These are phyloP conservation scores for Paspalum notatum DNA, from an alignment of 176 grass and related monocot species.

Conservation along the genomic window DNA sequence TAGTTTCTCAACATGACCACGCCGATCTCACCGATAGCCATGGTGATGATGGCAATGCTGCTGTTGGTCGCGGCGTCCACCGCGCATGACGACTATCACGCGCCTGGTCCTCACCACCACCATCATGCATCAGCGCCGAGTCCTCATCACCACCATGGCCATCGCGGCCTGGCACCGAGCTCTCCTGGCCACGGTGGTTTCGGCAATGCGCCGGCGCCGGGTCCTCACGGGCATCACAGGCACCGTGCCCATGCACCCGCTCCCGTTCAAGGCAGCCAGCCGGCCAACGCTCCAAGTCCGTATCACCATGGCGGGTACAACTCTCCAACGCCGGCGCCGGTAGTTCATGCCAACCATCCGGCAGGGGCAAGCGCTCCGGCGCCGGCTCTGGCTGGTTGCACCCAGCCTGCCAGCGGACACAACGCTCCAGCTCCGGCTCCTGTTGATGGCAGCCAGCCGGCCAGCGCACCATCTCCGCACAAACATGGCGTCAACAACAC, in stretches of 20 bases:
- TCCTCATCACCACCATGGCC: not conserved
- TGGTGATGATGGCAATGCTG: conserved; percentile 25
- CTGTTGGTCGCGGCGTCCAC: not conserved
- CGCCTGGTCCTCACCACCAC: not conserved
- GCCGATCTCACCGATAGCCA: not conserved
- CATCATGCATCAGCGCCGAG: conserved; percentile 18
- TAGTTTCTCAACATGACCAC: conserved; percentile 28
- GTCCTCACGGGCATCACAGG: not conserved
- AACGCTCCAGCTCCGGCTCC: not conserved
- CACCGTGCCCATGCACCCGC: not conserved
- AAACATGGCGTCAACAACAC: not conserved
- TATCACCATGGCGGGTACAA: not conserved
- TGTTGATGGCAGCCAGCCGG: not conserved
- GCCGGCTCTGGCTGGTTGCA: too few species aligned
- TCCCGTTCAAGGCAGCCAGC: not conserved
- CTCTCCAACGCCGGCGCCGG: not conserved
- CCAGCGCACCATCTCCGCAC: not conserved
- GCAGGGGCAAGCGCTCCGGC: not conserved
- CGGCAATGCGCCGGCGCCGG: not conserved
- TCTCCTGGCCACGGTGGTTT: too few species aligned
- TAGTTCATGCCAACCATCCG: not conserved
- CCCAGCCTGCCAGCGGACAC: too few species aligned
- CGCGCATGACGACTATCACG: not conserved
- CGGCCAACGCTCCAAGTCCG: not conserved
- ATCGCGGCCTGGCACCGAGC: not conserved